These are phyloP conservation scores for Daldinia vernicosa DNA, from an alignment of 495 filamentous ascomycete genomes.

Conservation along the genomic window DNA sequence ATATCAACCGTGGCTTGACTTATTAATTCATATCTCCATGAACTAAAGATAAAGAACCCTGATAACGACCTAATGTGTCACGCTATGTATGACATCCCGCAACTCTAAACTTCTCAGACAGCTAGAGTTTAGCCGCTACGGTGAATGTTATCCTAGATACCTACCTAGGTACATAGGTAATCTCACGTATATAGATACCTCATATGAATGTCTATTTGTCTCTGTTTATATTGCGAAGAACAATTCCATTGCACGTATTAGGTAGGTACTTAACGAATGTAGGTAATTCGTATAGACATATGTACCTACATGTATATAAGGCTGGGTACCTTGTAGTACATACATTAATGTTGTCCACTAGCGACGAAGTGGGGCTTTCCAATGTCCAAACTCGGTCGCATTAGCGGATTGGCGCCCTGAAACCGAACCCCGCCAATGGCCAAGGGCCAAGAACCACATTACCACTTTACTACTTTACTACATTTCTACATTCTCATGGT, in stretches of 20 bases:
- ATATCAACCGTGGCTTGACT: not conserved
- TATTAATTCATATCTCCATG: not conserved
- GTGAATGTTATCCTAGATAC: not conserved
- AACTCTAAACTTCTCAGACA: not conserved
- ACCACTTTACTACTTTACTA: constrained; percentile 14
- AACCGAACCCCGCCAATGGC: constrained; percentile 40
- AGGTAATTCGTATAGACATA: too few relatives aligned
- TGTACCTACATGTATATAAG: too few relatives aligned
- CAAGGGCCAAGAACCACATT: constrained; percentile 28
- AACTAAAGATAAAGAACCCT: not conserved
- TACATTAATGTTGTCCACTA: not conserved
- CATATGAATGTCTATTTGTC: too few relatives aligned
- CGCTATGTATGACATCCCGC: constrained; percentile 11
- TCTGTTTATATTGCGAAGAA: too few relatives aligned
- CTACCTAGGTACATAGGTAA: not conserved
- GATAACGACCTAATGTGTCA: not conserved
- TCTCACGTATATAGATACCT: too few relatives aligned
- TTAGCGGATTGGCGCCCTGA: constrained; percentile 42
- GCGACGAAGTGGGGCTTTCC: constrained; percentile 19
- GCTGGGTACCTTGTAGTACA: not conserved
- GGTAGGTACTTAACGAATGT: too few relatives aligned
- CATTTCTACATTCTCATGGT: constrained; percentile 21
- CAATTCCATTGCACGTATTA: too few relatives aligned
- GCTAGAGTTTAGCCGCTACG: not conserved
- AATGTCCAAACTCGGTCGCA: constrained; percentile 18